Base-by-base conservation (phyloP, 1,139 yeast species). In the Geotrichum candidum region DNA sequence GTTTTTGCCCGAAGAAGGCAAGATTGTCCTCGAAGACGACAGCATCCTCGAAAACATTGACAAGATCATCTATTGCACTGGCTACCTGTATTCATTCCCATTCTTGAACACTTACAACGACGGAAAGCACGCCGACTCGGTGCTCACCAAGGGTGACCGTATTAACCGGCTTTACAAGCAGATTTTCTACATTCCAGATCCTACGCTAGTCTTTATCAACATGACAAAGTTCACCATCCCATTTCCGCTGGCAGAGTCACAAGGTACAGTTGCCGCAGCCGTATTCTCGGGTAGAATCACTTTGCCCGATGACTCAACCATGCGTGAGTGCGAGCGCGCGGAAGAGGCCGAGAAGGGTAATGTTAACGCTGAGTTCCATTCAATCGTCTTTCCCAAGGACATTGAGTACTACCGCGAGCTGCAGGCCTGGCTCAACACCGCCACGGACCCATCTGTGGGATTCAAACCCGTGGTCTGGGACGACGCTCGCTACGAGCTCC, bases 11-110 rank as follows among this genome's bases (percentile, higher is more conserved):
- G 11, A 53, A 4, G 31, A 22, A 22, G 46, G 35, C 45, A 18
- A 45, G n/a, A 48, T 60, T 23, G 5, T 15, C 22, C 54, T 60
- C 1, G 41, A 27, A 22, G 62, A 60, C 46, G 59, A 56, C 27
- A 33, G 35, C 10, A 18, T 62, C 1, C 63, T 81, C 18, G 68
- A 68, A 0, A 73, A 77, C 57, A 77, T 85, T 53, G 88, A 83
- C 61, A 69, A 67, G 23, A 71, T 86, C n/a, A 70, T 87, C 3
- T 85, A 82, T 70, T 87, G 88, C 45, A 86, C 91, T 0, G 90
- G 91, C 0, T 86, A 82, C 70, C 74, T 79, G 29, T 79, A 82
- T 66, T 77, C 81, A 35, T 74, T 78, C 60, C 85, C 86, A 6
- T 81, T 74, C 61, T 68, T 84, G 55, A 72, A 73, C 27, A 46